These are phyloP conservation scores for Tricholoma terreum DNA, from an alignment of 768 basidiomycete genomes.

Conservation along the genomic window DNA sequence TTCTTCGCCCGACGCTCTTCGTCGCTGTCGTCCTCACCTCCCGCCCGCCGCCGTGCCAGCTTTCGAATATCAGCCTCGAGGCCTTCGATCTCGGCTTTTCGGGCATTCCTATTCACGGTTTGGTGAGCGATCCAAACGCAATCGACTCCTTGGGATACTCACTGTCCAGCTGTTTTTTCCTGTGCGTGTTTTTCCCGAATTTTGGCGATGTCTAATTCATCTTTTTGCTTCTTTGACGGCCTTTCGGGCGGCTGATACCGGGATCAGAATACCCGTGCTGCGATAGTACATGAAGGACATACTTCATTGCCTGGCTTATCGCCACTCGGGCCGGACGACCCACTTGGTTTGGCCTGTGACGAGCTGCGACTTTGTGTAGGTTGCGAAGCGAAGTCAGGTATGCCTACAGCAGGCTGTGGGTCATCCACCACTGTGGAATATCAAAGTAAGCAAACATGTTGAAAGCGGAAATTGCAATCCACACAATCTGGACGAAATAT, in stretches of 20 bases:
- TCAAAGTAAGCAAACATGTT: constrained; percentile 3
- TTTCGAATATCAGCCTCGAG: constrained; percentile 89
- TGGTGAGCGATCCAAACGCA: not conserved
- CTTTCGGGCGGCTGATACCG: constrained; percentile 3
- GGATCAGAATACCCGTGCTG: not conserved
- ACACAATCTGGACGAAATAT: constrained; percentile 82
- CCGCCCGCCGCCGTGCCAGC: constrained; percentile 59
- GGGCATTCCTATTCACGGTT: constrained; percentile 46
- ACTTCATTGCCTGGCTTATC: not conserved
- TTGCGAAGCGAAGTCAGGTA: constrained; percentile 41
- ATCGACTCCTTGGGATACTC: constrained; percentile 12
- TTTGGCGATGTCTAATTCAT: constrained; percentile 56
- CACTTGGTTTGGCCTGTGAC: not conserved
- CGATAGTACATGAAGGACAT: not conserved
- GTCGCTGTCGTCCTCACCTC: constrained; percentile 46
- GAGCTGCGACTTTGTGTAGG: constrained; percentile 12
- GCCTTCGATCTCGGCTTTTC: constrained; percentile 74
- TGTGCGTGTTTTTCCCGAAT: constrained; percentile 75
- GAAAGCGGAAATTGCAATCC: constrained; percentile 22
- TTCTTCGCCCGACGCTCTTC: constrained; percentile 60
- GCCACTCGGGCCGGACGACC: not conserved
- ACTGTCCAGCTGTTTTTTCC: constrained; percentile 67
- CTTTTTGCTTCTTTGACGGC: constrained; percentile 37
- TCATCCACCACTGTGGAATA: constrained; percentile 35
- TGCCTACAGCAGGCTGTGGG: constrained; percentile 21